These are phyloP conservation scores for Microbotryum violaceum DNA, from an alignment of 1,284 basidiomycete species.

Conservation along the genomic window DNA sequence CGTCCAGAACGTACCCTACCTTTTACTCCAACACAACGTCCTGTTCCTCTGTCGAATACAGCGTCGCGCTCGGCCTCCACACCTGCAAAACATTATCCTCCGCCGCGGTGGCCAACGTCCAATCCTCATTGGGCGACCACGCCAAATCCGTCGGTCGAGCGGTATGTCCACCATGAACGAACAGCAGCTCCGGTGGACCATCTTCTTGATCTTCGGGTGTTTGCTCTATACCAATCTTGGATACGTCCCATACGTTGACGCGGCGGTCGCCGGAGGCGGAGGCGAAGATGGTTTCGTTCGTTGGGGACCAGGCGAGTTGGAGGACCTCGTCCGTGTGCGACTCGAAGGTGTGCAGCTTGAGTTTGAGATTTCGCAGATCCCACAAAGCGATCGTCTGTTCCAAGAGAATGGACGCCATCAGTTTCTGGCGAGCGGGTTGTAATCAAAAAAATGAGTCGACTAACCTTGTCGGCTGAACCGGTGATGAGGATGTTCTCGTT, in stretches of 20 bases:
- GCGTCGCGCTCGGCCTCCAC: conserved; percentile 78
- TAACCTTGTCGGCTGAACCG: conserved; percentile 85
- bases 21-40: conserved; percentile 60
- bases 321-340: conserved; percentile 92
- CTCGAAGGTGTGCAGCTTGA: conserved; percentile 83
- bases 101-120: conserved; percentile 67
- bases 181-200: conserved; percentile 83
- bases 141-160: conserved; percentile 23
- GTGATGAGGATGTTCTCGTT: conserved; percentile 80
- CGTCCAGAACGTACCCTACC: background rate
- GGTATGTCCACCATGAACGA: conserved; percentile 63
- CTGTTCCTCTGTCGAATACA: conserved; percentile 69
- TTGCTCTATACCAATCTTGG: conserved; percentile 88
- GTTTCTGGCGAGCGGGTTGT: background rate
- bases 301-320: conserved; percentile 89
- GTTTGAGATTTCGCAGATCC: conserved; percentile 74
- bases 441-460: conserved; percentile 12
- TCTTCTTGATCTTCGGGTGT: conserved; percentile 97
- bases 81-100: conserved; percentile 83
- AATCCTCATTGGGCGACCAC: conserved; percentile 58
- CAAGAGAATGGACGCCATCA: background rate
- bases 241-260: conserved; percentile 92
- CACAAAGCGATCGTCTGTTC: conserved; percentile 76
- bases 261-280: conserved; percentile 87
- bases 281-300: conserved; percentile 81